Evolutionary conservation across 2,329 filamentous ascomycete genomes (phyloP), one percentile per base, ranked within the genome.

Genomic region (Sporothrix humicola): DNA sequence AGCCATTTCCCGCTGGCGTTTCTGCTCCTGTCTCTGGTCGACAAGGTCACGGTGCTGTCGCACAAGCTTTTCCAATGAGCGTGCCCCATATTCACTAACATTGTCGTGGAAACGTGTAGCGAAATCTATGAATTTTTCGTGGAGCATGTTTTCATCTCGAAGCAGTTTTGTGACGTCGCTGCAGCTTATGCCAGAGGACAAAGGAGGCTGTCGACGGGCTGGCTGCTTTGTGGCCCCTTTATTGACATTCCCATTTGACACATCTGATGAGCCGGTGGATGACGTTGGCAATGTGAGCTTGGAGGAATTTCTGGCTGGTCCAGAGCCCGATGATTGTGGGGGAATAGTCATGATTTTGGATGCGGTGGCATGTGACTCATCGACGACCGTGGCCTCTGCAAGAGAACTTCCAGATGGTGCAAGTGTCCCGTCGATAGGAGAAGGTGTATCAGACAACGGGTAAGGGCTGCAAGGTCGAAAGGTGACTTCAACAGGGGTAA

Each of bases 121-220:
- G 46, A 73, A 73, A 20, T 20, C 65, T 8, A 73, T 31, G 9
- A 73, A 69, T 46, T 73, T 50, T 15, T 69, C 56, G 2, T 69
- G 65, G 54, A 73, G 15, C 17, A 15, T 8, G 17, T 69, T 69
- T 20, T 73, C 72, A 8, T 63, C 23, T 26, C 9, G 7, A 0
- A 48, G 3, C 4, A 69, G 17, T 12, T 20, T n/a, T 4, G 63
- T 23, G 13, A 37, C 71, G 10, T 69, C 65, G 26, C 31, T 23
- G 13, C 17, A 61, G 7, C 17, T 46, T 4, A 73, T 13, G 61
- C 61, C 42, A 66, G 13, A 26, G 42, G 9, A n/a, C 42, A 23
- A 20, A 7, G 17, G 2, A 7, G 17, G 31, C 17, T 13, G 15
- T 44, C 13, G 17, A 1, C 61, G 5, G 12, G 8, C 20, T n/a